phyloP scores from a whole-genome alignment of 176 grass and related monocot species.

The Hordeum vulgare region DNA sequence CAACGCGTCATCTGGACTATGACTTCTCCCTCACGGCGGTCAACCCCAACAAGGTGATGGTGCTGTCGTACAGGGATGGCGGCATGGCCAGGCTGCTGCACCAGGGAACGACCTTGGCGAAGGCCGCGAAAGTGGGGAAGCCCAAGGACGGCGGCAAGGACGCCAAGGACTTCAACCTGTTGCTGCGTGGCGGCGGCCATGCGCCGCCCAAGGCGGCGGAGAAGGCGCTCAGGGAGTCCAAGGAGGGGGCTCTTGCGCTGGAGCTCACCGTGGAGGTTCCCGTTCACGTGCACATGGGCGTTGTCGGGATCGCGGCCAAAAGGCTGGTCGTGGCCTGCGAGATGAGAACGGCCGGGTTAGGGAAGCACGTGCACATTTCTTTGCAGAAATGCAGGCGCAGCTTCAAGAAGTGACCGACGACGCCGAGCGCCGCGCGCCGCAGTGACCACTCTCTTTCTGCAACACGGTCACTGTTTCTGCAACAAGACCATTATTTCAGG shows the following conservation, averaged over 20 bases:
- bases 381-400: constrained; percentile 49
- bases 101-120: constrained; percentile 4
- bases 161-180: constrained; percentile 34
- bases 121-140: constrained; percentile 15
- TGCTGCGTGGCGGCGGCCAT: constrained; percentile 16
- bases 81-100: constrained; percentile 28
- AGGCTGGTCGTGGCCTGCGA: constrained; percentile 36
- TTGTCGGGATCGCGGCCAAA: constrained; percentile 29
- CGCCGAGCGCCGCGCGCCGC: background rate
- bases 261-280: constrained; percentile 15
- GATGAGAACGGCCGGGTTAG: no score
- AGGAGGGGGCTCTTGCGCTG: constrained; percentile 14
- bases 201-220: no score
- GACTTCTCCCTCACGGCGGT: constrained; percentile 45
- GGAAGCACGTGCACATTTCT: constrained; percentile 39
- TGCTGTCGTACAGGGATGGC: constrained; percentile 39
- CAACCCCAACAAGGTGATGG: constrained; percentile 59
- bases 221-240: constrained; percentile 35
- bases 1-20: constrained; percentile 28
- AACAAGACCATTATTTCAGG: no score
- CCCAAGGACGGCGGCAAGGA: constrained; percentile 48
- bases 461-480: no score
- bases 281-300: constrained; percentile 48
- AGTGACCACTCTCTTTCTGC: no score
- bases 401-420: constrained; percentile 28